These are phyloP conservation scores for Tetracladium marchalianum DNA, from an alignment of 495 filamentous ascomycete species.

Conservation along the genomic window DNA sequence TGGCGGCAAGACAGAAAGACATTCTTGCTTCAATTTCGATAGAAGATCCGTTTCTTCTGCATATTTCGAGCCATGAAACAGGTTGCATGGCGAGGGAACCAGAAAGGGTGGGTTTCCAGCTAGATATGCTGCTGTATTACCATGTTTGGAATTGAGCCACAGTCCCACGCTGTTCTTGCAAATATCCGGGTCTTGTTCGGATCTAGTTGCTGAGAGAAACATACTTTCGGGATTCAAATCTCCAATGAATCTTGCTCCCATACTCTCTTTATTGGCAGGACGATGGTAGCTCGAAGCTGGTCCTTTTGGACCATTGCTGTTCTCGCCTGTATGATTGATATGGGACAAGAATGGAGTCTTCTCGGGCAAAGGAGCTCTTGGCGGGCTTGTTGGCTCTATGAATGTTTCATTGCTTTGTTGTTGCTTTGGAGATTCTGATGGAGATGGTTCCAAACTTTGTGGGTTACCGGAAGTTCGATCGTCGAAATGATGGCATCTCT, in stretches of 20 bases:
- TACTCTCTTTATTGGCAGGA: neutral
- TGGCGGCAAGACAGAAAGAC: slow-evolving; percentile 25
- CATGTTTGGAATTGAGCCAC: slow-evolving; percentile 7
- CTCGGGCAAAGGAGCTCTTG: neutral
- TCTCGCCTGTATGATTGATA: neutral
- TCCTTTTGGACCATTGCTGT: neutral
- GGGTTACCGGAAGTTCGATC: neutral
- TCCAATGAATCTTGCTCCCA: slow-evolving; percentile 33
- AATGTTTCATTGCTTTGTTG: neutral
- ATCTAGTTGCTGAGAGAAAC: slow-evolving; percentile 33
- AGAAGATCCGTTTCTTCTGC: slow-evolving; percentile 7
- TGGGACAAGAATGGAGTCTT: neutral
- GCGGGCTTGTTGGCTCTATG: neutral
- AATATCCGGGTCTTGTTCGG: slow-evolving; percentile 25
- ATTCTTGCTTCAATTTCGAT: slow-evolving; percentile 27
- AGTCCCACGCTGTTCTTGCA: slow-evolving; percentile 19
- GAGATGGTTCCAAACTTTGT: neutral
- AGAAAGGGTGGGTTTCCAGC: neutral
- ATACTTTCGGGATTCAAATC: slow-evolving; percentile 44
- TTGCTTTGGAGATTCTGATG: neutral
- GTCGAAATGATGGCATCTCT: slow-evolving; percentile 4
- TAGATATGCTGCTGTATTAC: slow-evolving; percentile 1
- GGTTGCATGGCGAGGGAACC: neutral
- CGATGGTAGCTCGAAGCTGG: neutral
- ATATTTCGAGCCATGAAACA: slow-evolving; percentile 6